Evolutionary conservation across 1,139 yeast species (phyloP).

Genomic region (Candida glucosophila): DNA sequence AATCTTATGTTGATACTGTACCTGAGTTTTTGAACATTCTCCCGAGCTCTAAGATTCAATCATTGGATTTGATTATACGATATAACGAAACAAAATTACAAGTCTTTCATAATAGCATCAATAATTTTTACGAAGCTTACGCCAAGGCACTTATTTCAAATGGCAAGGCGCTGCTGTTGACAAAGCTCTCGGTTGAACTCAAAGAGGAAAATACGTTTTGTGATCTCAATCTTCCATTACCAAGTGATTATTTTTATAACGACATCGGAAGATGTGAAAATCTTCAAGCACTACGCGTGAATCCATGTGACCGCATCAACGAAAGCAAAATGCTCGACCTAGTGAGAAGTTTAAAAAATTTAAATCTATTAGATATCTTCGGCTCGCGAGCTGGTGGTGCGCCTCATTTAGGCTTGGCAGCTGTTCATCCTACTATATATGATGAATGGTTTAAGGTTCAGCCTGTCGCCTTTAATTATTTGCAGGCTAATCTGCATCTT

Average conservation of each 20-base stretch:
- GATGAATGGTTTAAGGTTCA: conserved; percentile 54
- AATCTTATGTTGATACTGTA: conserved; percentile 32
- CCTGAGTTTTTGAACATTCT: conserved; percentile 25
- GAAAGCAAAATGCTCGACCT: conserved; percentile 17
- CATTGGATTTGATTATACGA: conserved; percentile 37
- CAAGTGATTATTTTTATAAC: conserved; percentile 7
- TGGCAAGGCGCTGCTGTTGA: conserved; percentile 12
- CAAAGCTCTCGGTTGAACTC: conserved; percentile 34
- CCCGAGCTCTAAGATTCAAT: conserved; percentile 12
- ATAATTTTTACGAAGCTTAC: conserved; percentile 20
- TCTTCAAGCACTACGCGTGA: conserved; percentile 31
- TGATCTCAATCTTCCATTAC: conserved; percentile 22
- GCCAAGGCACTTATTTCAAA: conserved; percentile 19
- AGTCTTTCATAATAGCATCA: conserved; percentile 12
- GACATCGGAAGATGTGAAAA: conserved; percentile 11
- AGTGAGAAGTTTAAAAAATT: conserved; percentile 15
- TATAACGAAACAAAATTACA: conserved; percentile 28
- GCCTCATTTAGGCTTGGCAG: conserved; percentile 48
- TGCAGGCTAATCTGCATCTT: conserved; percentile 17
- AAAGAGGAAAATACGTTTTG: conserved; percentile 22
- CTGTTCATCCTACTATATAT: conserved; percentile 44
- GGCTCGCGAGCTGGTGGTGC: conserved; percentile 48
- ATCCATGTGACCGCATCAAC: conserved; percentile 19
- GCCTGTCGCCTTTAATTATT: conserved; percentile 38
- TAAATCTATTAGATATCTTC: conserved; percentile 36